Evolutionary conservation across 2,329 filamentous ascomycete genomes (phyloP), one percentile per base, ranked within the genome.

Genomic region (Stagonosporopsis chrysanthemi): DNA sequence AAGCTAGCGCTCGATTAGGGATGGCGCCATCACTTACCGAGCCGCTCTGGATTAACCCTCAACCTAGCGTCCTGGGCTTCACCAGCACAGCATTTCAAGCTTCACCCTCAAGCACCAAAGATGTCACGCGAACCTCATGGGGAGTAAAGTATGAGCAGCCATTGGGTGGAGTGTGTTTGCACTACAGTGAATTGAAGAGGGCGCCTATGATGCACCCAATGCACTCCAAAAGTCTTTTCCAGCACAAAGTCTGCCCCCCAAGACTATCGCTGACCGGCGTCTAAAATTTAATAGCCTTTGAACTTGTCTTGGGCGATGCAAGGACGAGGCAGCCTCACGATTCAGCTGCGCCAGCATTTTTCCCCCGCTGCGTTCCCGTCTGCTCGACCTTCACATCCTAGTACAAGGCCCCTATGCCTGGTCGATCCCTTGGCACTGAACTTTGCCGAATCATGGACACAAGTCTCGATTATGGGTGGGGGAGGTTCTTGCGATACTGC

Each of bases 31-130:
- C 19, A 2, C 19, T 19, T 3, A 19, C 19, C 19, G 36, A 47
- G 56, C 62, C 61, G 42, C 62, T 43, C 42, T 52, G 65, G 58
- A 66, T 44, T 15, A 64, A 51, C 43, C 22, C 35, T 38, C 6
- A 15, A 22, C 28, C 41, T 26, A 36, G 38, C 22, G 14, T 23
- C 17, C 6, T 22, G 23, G 17, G 24, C 9, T 23, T 46, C 28
- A 23, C 29, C 29, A 38, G 12, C 12, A 33, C 31, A 15, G 12
- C 5, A 5, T n/a, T 8, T n/a, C 14, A 14, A 33, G 31, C 31
- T 15, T 33, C 14, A n/a, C 5, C 4, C 31, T 33, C 15, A n/a
- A 33, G 31, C 31, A 33, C 15, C 12, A n/a, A 33, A 15, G 4
- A 33, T 6, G 15, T 33, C 5, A 33, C 14, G 14, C 29, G 15